Conservation (phyloP, 495 filamentous ascomycete genomes). For the Xanthoparmelia taractica region DNA sequence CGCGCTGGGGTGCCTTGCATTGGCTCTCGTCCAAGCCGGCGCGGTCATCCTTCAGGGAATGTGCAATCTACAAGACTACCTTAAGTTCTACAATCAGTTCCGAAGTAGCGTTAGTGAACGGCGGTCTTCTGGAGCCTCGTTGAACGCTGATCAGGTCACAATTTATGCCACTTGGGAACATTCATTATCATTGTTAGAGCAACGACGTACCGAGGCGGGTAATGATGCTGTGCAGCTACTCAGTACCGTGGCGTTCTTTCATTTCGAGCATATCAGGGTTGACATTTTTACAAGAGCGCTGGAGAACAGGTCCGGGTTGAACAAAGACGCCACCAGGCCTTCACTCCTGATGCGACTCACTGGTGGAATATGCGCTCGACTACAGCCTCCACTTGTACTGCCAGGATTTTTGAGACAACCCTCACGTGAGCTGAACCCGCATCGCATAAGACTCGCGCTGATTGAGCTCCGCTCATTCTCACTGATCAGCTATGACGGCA, state of each 20-base stretch:
- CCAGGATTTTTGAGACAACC: slow-evolving; percentile 18
- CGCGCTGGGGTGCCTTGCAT: slow-evolving; percentile 33
- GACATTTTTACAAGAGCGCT: slow-evolving; percentile 27
- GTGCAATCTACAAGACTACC: slow-evolving; percentile 30
- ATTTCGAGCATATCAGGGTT: slow-evolving; percentile 29
- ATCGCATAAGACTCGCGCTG: slow-evolving; percentile 22
- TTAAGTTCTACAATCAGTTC: slow-evolving; percentile 22
- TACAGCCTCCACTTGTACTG: slow-evolving; percentile 21
- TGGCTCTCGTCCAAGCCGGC: slow-evolving; percentile 36
- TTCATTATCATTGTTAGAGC: slow-evolving; percentile 23
- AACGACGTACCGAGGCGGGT: slow-evolving; percentile 17
- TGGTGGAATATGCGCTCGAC: slow-evolving; percentile 3
- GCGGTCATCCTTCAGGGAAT: slow-evolving; percentile 26
- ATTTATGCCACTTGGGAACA: slow-evolving; percentile 33
- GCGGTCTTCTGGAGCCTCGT: slow-evolving; percentile 15
- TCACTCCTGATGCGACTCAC: background rate
- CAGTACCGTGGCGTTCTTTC: slow-evolving; percentile 28
- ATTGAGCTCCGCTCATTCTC: slow-evolving; percentile 29
- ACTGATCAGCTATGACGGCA: slow-evolving; percentile 27
- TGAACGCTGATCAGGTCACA: slow-evolving; percentile 16
- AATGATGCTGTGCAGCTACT: slow-evolving; percentile 28
- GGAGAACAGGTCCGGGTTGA: slow-evolving; percentile 13
- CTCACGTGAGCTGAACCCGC: slow-evolving; percentile 8
- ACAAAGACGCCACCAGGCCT: background rate
- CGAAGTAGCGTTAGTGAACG: slow-evolving; percentile 15